Evolutionary conservation across 441 rosid species (phyloP).

Genomic region (Cnidoscolus chayamansa): DNA sequence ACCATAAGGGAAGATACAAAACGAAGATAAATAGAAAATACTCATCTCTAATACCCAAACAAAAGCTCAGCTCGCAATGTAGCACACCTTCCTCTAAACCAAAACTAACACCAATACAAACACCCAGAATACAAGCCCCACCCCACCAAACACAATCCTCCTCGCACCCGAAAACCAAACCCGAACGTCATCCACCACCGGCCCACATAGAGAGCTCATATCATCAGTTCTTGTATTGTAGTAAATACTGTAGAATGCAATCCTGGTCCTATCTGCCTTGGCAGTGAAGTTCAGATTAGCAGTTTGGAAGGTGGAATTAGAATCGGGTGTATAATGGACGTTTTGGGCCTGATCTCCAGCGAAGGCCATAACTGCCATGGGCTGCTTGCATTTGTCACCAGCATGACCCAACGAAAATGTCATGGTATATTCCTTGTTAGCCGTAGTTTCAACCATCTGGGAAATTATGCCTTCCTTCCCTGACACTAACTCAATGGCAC

Average conservation of each 20-base stretch:
- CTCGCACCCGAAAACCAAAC: slow-evolving; percentile 63
- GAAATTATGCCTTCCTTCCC: slow-evolving; percentile 96
- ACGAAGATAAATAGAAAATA: neutral
- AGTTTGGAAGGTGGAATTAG: slow-evolving; percentile 62
- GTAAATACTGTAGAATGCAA: slow-evolving; percentile 84
- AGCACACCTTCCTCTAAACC: slow-evolving; percentile 25
- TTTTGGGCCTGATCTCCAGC: slow-evolving; percentile 90
- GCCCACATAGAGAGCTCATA: slow-evolving; percentile 91
- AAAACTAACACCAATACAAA: slow-evolving; percentile 34
- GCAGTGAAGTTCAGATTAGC: slow-evolving; percentile 73
- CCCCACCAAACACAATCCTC: slow-evolving; percentile 22
- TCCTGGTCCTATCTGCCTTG: slow-evolving; percentile 73
- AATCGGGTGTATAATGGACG: slow-evolving; percentile 66
- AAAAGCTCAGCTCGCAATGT: slow-evolving; percentile 10
- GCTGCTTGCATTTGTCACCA: slow-evolving; percentile 79
- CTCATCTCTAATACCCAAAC: slow-evolving; percentile 25
- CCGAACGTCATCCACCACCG: slow-evolving; percentile 77
- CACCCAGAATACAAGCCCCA: slow-evolving; percentile 34
- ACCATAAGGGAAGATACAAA: neutral
- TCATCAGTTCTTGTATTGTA: slow-evolving; percentile 87
- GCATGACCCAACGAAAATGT: slow-evolving; percentile 77
- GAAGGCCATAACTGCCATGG: slow-evolving; percentile 79
- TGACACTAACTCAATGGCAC: slow-evolving; percentile 78
- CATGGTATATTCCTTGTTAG: slow-evolving; percentile 48
- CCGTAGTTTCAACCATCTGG: slow-evolving; percentile 77